Percentiles rank a stretch among this genome's conserved stretches.
Conservation (phyloP, 805 yeast species). For the Starmerella apicola region DNA sequence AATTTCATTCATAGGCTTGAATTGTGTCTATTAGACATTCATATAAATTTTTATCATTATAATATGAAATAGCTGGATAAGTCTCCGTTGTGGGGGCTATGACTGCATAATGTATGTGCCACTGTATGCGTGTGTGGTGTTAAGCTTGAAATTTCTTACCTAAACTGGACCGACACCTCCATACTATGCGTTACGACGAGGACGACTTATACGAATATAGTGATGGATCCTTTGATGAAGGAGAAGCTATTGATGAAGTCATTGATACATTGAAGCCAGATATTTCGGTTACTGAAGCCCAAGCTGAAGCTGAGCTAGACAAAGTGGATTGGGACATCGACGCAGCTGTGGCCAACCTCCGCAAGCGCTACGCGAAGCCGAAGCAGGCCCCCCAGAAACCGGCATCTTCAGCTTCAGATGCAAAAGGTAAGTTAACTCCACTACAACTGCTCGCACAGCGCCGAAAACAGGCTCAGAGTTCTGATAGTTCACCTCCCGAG, state of each 20-base stretch:
- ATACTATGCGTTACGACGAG: constrained; percentile 14
- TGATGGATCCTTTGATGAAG: constrained; percentile 17
- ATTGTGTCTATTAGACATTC: too few relatives aligned
- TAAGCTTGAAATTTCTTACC: neutral
- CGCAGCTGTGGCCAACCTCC: constrained; percentile 19
- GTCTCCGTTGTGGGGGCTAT: too few relatives aligned
- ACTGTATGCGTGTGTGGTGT: too few relatives aligned
- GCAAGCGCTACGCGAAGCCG: constrained; percentile 11
- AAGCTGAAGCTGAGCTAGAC: constrained; percentile 21
- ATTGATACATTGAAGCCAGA: constrained; percentile 13
- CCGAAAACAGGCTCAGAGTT: constrained; percentile 1
- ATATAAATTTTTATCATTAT: too few relatives aligned
- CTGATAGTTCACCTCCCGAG: neutral
- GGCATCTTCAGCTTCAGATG: constrained; percentile 1
- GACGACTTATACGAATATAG: constrained; percentile 19
- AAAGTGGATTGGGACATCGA: constrained; percentile 22
- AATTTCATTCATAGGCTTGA: too few relatives aligned
- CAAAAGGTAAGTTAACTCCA: constrained; percentile 22
- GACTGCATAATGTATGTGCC: neutral
- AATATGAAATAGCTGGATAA: too few relatives aligned
- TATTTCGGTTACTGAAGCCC: constrained; percentile 9
- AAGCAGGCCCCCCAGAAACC: constrained; percentile 3
- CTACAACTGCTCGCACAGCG: constrained; percentile 16
- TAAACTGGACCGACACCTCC: neutral
- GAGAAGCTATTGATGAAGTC: constrained; percentile 20